Evolutionary conservation across 2,329 filamentous ascomycete species (phyloP).

Genomic region (Xylariaceae sp.): DNA sequence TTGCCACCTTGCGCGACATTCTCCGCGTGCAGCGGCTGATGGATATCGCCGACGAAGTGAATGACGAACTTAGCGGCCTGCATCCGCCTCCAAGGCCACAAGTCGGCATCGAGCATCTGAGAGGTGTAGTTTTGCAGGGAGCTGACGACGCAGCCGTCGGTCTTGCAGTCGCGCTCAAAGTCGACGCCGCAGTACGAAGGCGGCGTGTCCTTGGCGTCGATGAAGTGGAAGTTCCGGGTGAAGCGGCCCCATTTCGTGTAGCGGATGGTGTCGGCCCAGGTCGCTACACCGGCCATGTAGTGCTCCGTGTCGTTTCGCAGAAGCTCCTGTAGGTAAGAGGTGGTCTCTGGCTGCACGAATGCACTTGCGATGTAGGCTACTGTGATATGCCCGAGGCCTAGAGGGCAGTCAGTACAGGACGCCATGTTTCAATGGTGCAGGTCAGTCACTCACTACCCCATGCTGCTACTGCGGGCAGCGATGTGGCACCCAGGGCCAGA

Average conservation of each 20-base stretch:
- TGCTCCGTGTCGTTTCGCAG: constrained; percentile 50
- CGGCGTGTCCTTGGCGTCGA: constrained; percentile 63
- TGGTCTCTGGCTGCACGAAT: constrained; percentile 54
- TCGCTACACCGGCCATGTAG: constrained; percentile 60
- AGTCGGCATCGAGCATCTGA: constrained; percentile 42
- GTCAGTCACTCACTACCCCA: constrained; percentile 39
- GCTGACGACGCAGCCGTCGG: constrained; percentile 57
- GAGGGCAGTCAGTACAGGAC: constrained; percentile 6
- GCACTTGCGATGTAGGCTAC: constrained; percentile 59
- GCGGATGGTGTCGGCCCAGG: constrained; percentile 63
- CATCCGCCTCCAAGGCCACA: constrained; percentile 42
- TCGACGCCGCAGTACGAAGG: constrained; percentile 55
- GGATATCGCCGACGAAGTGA: constrained; percentile 67
- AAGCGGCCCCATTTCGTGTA: constrained; percentile 61
- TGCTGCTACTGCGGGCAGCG: constrained; percentile 31
- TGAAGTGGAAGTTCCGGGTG: constrained; percentile 62
- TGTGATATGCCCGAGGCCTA: constrained; percentile 61
- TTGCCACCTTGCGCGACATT: constrained; percentile 64
- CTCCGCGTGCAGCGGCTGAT: constrained; percentile 65
- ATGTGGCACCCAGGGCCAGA: constrained; percentile 24
- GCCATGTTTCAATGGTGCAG: neutral
- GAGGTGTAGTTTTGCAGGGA: constrained; percentile 59
- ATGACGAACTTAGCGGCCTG: constrained; percentile 64
- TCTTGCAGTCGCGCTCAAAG: constrained; percentile 59
- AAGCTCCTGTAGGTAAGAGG: constrained; percentile 52